Base-by-base conservation (phyloP, 179 eudicot genomes). In the Silene noctiflora region DNA sequence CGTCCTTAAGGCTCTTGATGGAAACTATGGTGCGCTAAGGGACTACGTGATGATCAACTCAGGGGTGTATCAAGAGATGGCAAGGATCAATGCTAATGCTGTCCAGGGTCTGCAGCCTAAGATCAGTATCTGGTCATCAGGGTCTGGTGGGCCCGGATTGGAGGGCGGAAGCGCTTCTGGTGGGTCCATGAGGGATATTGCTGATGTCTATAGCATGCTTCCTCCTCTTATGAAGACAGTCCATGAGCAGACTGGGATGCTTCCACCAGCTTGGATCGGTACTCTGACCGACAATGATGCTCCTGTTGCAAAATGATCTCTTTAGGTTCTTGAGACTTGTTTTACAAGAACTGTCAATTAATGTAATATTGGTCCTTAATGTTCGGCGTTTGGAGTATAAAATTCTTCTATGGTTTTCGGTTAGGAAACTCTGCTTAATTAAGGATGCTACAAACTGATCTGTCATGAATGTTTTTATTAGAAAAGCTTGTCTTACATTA, bases 181-280 rank as follows among this genome's bases (percentile, higher is more conserved):
- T 19, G 76, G 76, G 21, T 77, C 83, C 0, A 51, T 84, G 79
- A 73, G 66, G 71, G 85, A 80, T 13, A 68, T 84, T 7, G 85
- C 87, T 4, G 82, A 82, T 20, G 80, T 82, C 14, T 84, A 84
- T 22, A 74, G 77, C 35, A 84, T 81, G 80, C 55, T 84, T 24
- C 85, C 85, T 0, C 87, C 87, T 1, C 73, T 84, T 74, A 17
- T 82, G 67, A 82, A 82, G 83, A 84, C 87, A 3, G 83, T 80
- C 10, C 80, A 84, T 14, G 85, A 84, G 39, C 87, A 84, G 53
- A 84, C 87, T n/a, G 81, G 89, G 55, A 82, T 84, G 81, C 39
- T 76, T 74, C 86, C 89, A 7, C 89, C 85, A 13, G 19, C 87
- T 44, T 83, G 82, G 85, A 76, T 82, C 1, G 85, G 81, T 4